Percentiles rank a stretch among this genome's conserved stretches.
phyloP scores from a whole-genome alignment of 1,284 basidiomycete genomes.

The Trametes sp. region DNA sequence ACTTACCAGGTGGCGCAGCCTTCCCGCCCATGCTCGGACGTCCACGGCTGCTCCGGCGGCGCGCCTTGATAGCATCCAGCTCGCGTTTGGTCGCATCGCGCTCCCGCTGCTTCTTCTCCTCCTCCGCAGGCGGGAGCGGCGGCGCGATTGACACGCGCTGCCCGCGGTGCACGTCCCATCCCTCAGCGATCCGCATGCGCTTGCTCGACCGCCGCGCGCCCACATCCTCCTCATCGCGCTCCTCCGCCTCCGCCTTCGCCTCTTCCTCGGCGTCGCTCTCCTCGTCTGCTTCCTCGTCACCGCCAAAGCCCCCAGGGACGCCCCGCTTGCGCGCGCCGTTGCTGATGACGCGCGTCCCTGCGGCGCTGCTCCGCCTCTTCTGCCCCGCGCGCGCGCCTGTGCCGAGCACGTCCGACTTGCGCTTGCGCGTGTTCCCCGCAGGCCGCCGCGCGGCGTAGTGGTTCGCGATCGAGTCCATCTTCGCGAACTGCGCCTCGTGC shows the following conservation, averaged over 20 bases:
- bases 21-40: constrained; percentile 39
- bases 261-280: constrained; percentile 50
- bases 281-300: constrained; percentile 52
- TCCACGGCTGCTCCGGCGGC: constrained; percentile 69
- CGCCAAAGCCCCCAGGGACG: constrained; percentile 64
- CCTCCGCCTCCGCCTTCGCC: constrained; percentile 43
- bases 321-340: constrained; percentile 51
- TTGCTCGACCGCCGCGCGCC: constrained; percentile 47
- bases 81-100: constrained; percentile 65
- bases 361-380: constrained; percentile 48
- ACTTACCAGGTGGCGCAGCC: constrained; percentile 36
- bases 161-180: constrained; percentile 41
- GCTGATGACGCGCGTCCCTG: constrained; percentile 57
- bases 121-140: constrained; percentile 40
- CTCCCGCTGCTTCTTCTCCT: constrained; percentile 54
- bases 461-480: constrained; percentile 79
- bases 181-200: constrained; percentile 48
- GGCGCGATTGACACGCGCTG: constrained; percentile 46
- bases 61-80: constrained; percentile 67
- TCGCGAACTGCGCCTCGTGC: constrained; percentile 70
- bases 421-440: constrained; percentile 49
- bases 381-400: constrained; percentile 39
- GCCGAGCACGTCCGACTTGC: constrained; percentile 50
- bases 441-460: constrained; percentile 62
- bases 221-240: constrained; percentile 43